Conservation (phyloP, 495 filamentous ascomycete species). For the Penicillium chermesinum region DNA sequence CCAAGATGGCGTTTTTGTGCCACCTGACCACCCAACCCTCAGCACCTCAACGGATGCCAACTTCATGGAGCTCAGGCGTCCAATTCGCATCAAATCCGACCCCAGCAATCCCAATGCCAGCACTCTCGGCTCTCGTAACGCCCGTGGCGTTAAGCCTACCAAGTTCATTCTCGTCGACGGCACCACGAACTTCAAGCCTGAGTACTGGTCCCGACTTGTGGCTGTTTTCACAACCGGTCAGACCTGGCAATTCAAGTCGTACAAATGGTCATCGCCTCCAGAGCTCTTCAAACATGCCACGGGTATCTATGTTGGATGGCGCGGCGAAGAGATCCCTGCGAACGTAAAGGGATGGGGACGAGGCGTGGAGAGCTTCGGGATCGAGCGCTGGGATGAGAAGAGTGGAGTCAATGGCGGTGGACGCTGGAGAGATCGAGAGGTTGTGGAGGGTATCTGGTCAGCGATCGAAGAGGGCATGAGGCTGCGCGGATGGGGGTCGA, state of each 20-base stretch:
- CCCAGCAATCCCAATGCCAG: slow-evolving; percentile 23
- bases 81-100: slow-evolving; percentile 61
- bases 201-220: slow-evolving; percentile 95
- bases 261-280: slow-evolving; percentile 86
- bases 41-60: slow-evolving; percentile 56
- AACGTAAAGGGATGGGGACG: slow-evolving; percentile 79
- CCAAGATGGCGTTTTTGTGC: slow-evolving; percentile 73
- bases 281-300: slow-evolving; percentile 86
- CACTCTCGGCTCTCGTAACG: slow-evolving; percentile 18
- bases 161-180: slow-evolving; percentile 91
- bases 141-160: slow-evolving; percentile 61
- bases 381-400: slow-evolving; percentile 75
- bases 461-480: slow-evolving; percentile 85
- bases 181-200: slow-evolving; percentile 90
- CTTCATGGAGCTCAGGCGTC: slow-evolving; percentile 77
- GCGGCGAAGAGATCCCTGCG: slow-evolving; percentile 73
- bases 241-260: slow-evolving; percentile 97
- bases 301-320: slow-evolving; percentile 88
- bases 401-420: slow-evolving; percentile 49
- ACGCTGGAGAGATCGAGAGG: slow-evolving; percentile 86
- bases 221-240: slow-evolving; percentile 98
- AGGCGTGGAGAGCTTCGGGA: slow-evolving; percentile 63
- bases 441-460: slow-evolving; percentile 91
- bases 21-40: slow-evolving; percentile 61
- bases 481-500: slow-evolving; percentile 69